Conservation (phyloP, 2,329 filamentous ascomycete species). For the Aspergillus fischeri region DNA sequence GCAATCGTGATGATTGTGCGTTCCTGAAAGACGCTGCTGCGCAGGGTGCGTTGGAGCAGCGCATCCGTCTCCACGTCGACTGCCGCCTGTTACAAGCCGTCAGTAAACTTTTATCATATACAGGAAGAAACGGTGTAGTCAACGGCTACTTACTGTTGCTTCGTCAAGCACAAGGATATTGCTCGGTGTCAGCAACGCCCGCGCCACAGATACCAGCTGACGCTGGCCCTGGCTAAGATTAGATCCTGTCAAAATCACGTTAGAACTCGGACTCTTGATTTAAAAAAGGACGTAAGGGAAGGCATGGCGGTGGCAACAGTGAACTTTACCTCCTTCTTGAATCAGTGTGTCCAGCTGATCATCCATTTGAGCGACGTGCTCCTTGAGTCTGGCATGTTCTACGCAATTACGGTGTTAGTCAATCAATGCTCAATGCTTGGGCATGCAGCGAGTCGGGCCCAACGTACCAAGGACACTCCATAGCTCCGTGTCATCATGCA, state of each 20-base stretch:
- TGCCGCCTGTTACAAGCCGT: conserved; percentile 49
- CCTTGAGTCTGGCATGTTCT: conserved; percentile 92
- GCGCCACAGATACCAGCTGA: conserved; percentile 88
- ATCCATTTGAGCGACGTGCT: conserved; percentile 80
- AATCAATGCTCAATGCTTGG: conserved; percentile 12
- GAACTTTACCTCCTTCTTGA: conserved; percentile 78
- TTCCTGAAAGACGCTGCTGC: conserved; percentile 71
- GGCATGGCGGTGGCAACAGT: background rate
- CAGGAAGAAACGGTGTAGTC: conserved; percentile 8
- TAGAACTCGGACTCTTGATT: conserved; percentile 2
- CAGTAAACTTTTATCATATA: conserved; percentile 7
- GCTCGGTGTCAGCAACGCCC: conserved; percentile 88
- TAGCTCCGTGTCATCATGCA: conserved; percentile 93
- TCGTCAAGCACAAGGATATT: conserved; percentile 97
- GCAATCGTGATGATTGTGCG: conserved; percentile 98
- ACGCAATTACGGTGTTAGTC: conserved; percentile 23
- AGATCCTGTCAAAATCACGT: conserved; percentile 58
- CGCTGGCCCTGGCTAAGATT: conserved; percentile 94
- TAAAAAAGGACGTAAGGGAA: background rate
- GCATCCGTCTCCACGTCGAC: conserved; percentile 66
- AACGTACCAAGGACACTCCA: conserved; percentile 88
- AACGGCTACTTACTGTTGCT: conserved; percentile 64
- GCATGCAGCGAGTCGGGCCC: conserved; percentile 9
- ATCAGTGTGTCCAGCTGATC: conserved; percentile 87
- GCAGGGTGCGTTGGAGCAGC: conserved; percentile 60